phyloP scores from a whole-genome alignment of 2,329 filamentous ascomycete genomes.

The Paecilomyces dactylethromorphus region DNA sequence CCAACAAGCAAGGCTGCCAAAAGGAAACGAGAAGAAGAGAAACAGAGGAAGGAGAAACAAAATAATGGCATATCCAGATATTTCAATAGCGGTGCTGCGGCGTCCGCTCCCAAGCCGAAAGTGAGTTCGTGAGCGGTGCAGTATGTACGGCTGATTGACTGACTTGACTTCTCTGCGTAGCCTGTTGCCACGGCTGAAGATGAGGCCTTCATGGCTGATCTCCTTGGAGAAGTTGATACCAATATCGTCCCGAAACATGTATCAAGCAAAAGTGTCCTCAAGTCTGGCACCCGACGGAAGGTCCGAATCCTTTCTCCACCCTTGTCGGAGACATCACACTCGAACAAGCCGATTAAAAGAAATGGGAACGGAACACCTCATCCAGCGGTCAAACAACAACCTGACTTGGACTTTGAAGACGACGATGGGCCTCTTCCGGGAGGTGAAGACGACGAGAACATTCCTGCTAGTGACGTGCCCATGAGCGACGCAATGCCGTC shows the following conservation, averaged over 20 bases:
- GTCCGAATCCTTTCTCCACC: conserved; percentile 74
- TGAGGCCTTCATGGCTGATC: conserved; percentile 74
- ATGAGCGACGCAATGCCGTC: conserved; percentile 85
- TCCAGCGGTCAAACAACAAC: conserved; percentile 35
- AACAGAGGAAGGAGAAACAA: conserved; percentile 76
- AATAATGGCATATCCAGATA: conserved; percentile 92
- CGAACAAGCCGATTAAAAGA: conserved; percentile 46
- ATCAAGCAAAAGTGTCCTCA: conserved; percentile 57
- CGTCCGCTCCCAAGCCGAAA: conserved; percentile 68
- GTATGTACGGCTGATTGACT: neutral
- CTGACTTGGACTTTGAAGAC: conserved; percentile 39
- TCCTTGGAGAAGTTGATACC: conserved; percentile 81
- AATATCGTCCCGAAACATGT: conserved; percentile 57
- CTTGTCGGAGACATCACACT: conserved; percentile 46
- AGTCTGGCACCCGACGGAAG: conserved; percentile 70
- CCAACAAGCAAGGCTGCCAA: conserved; percentile 62
- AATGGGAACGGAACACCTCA: conserved; percentile 40
- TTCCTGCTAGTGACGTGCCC: conserved; percentile 45
- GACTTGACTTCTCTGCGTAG: conserved; percentile 38
- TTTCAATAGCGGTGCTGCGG: conserved; percentile 68
- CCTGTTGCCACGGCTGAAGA: conserved; percentile 77
- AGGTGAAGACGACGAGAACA: conserved; percentile 56
- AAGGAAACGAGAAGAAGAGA: conserved; percentile 79
- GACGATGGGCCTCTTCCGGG: conserved; percentile 51
- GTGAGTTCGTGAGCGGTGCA: conserved; percentile 39